Evolutionary conservation across 164 flowering plant species (phyloP).

Genomic region (Cinnamomum micranthum): DNA sequence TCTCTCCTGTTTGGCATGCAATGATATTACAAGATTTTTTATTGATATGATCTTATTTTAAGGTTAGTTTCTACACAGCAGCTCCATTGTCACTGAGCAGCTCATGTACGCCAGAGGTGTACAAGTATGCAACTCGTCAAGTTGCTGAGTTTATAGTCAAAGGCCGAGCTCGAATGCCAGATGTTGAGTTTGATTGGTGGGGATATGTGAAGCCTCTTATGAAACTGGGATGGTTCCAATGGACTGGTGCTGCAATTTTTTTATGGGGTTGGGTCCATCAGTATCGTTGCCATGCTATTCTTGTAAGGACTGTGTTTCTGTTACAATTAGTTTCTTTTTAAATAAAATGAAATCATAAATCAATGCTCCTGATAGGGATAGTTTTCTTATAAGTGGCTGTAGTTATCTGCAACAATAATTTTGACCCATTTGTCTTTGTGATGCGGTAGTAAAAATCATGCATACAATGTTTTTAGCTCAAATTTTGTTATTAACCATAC

Average conservation of each 20-base stretch:
- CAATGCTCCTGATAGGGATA: neutral
- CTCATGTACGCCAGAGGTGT: conserved; percentile 43
- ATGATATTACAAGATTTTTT: conserved; percentile 1
- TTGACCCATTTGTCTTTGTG: neutral
- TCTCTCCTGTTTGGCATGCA: neutral
- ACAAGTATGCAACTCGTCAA: conserved; percentile 28
- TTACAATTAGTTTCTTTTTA: neutral
- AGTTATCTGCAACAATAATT: neutral
- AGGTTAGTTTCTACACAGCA: conserved; percentile 69
- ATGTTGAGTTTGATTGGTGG: conserved; percentile 43
- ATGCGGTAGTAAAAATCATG: too few relatives aligned
- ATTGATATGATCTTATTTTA: conserved; percentile 11
- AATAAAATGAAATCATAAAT: neutral
- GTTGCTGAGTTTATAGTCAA: conserved; percentile 44
- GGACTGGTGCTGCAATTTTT: conserved; percentile 73
- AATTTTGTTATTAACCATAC: too few relatives aligned
- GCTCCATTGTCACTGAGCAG: conserved; percentile 84
- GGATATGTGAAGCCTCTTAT: conserved; percentile 45
- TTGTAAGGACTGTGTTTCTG: conserved; percentile 41
- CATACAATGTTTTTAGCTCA: too few relatives aligned
- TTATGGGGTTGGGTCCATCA: conserved; percentile 94
- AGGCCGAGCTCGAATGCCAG: conserved; percentile 42
- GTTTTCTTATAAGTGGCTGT: neutral
- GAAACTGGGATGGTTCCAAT: conserved; percentile 56
- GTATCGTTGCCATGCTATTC: conserved; percentile 69